Evolutionary conservation across 768 basidiomycete species (phyloP).

Genomic region (Lactarius psammicola): DNA sequence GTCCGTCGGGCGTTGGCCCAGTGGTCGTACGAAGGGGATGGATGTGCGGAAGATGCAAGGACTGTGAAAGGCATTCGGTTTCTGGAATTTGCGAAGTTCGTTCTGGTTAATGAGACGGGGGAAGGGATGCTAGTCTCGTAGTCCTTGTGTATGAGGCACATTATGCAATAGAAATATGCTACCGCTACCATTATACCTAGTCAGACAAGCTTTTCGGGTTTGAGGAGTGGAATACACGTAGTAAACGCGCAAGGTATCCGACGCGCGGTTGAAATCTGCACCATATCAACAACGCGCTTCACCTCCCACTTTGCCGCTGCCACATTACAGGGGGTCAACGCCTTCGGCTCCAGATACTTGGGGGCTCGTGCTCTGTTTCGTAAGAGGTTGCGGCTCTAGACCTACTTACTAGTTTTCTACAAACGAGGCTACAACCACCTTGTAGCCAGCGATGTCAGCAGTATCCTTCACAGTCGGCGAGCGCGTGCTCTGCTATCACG

Average conservation of each 20-base stretch:
- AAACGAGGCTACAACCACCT: neutral
- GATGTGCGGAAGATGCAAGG: neutral
- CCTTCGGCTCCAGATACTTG: neutral
- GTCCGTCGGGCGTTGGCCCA: conserved; percentile 11
- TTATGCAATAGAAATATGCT: neutral
- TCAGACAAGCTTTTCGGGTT: neutral
- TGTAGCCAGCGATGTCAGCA: conserved; percentile 18
- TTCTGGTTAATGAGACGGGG: conserved; percentile 19
- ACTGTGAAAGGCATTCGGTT: conserved; percentile 3
- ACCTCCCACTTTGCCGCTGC: neutral
- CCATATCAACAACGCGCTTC: neutral
- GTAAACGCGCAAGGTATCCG: neutral
- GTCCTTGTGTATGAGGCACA: neutral
- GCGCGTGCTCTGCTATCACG: conserved; percentile 90
- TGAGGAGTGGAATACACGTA: neutral
- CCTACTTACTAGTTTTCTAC: neutral
- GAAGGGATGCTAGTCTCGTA: conserved; percentile 22
- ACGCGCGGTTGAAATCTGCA: neutral
- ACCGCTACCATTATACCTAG: too few relatives aligned
- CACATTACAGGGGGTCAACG: neutral
- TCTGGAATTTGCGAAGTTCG: conserved; percentile 17
- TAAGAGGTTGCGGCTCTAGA: neutral
- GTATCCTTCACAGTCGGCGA: conserved; percentile 41
- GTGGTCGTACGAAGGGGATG: conserved; percentile 7
- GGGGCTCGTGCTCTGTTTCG: neutral